Percentiles rank a stretch among this genome's conserved stretches.
These are phyloP conservation scores for Linnemannia exigua DNA, from an alignment of 192 early-diverging fungal genomes.

Conservation along the genomic window DNA sequence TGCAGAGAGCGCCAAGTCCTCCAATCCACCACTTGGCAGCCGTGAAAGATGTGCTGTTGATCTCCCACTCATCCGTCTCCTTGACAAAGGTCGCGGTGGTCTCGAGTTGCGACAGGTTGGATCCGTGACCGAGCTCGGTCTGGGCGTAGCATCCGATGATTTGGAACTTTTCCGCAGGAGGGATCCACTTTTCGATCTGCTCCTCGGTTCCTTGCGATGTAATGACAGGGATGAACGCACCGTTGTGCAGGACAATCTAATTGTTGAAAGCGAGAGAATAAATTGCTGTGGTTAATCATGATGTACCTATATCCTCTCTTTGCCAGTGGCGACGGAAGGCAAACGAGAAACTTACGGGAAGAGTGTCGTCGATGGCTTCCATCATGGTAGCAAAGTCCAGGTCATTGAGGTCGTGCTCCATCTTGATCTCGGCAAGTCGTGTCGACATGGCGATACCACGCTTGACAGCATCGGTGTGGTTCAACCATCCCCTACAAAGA, in stretches of 20 bases:
- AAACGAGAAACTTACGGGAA: conserved; percentile 6
- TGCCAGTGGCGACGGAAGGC: too few species aligned
- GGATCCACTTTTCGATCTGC: conserved; percentile 78
- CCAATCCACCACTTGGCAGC: conserved; percentile 75
- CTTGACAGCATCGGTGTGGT: conserved; percentile 36
- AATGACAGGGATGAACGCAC: conserved; percentile 82
- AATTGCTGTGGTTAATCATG: too few species aligned
- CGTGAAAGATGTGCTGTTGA: conserved; percentile 81
- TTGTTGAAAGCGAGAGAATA: too few species aligned
- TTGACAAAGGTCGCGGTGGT: conserved; percentile 85
- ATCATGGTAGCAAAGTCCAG: conserved; percentile 32
- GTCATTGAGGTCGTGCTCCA: conserved; percentile 34
- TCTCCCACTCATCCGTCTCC: conserved; percentile 86
- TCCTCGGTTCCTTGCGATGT: conserved; percentile 74
- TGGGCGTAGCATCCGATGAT: conserved; percentile 88
- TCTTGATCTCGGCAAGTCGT: conserved; percentile 35
- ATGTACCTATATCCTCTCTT: too few species aligned
- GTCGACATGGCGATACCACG: conserved; percentile 38
- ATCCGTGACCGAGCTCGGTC: conserved; percentile 75
- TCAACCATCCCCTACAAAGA: conserved; percentile 27
- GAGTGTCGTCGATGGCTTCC: conserved; percentile 25
- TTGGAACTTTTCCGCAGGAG: conserved; percentile 71
- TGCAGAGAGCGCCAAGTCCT: conserved; percentile 73
- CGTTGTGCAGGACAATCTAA: conserved; percentile 27
- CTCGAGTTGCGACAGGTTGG: conserved; percentile 87